Conservation (phyloP, 1,284 basidiomycete genomes). For the Sphaerobolus stellatus region DNA sequence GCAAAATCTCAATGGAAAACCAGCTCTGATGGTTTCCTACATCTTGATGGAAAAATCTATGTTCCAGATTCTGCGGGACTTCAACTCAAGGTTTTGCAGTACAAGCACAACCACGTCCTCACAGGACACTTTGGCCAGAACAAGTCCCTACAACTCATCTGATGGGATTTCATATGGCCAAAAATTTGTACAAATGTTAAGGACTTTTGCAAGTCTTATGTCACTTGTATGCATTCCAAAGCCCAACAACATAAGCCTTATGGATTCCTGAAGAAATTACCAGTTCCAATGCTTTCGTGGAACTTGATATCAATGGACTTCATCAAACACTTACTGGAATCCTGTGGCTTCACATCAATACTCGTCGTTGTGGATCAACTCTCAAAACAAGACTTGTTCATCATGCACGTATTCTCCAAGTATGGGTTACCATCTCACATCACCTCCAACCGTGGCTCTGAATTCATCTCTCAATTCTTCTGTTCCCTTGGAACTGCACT, state of each 20-base stretch:
- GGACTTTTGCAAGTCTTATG: slow-evolving; percentile 34
- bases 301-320: slow-evolving; percentile 37
- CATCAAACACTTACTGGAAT: slow-evolving; percentile 21
- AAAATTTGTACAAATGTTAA: slow-evolving; percentile 27
- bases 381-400: slow-evolving; percentile 33
- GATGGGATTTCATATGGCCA: slow-evolving; percentile 28
- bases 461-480: slow-evolving; percentile 25
- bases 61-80: slow-evolving; percentile 29
- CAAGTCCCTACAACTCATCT: too few species aligned
- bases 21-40: slow-evolving; percentile 27
- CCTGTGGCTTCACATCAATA: slow-evolving; percentile 29
- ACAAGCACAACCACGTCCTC: slow-evolving; percentile 19
- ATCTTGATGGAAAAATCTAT: slow-evolving; percentile 34
- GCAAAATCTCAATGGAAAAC: not conserved
- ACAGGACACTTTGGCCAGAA: too few species aligned
- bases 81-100: slow-evolving; percentile 22
- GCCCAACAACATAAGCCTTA: slow-evolving; percentile 30
- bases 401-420: slow-evolving; percentile 29
- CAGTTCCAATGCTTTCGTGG: slow-evolving; percentile 36
- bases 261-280: slow-evolving; percentile 35
- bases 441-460: slow-evolving; percentile 29
- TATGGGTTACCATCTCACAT: slow-evolving; percentile 30
- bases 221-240: slow-evolving; percentile 34
- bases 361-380: slow-evolving; percentile 34
- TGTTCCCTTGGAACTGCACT: not conserved